Base-by-base conservation (phyloP, 2,329 filamentous ascomycete genomes). In the Ascochyta lentis region DNA sequence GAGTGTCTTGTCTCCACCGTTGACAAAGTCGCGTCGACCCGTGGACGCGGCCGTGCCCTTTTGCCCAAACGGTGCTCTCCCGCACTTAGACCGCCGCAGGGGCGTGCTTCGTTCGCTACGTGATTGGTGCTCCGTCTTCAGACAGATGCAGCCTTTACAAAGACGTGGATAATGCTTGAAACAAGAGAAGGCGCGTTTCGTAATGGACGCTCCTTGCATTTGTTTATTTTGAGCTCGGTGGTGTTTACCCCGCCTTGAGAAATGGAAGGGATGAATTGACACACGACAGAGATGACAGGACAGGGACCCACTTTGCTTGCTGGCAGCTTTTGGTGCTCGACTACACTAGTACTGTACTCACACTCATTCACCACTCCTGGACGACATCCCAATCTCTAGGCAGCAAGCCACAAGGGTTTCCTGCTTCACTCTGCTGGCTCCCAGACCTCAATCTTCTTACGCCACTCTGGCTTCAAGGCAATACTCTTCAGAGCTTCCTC, bases 401-500 rank as follows among this genome's bases (percentile, higher is more conserved):
- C 29, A 13, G 29, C 12, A 31, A 13, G 3, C 13, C 6, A 31
- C 29, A 13, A 12, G 12, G 34, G 8, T 24, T 26, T 15, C 19
- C 6, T 19, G 23, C n/a, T 13, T 56, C 24, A 26, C 24, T 45
- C 38, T 16, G 29, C 40, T 5, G 53, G 56, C 49, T 63, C 59
- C 70, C 70, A 74, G 22, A 74, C 67, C 37, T 73, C 61, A 13
- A 71, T 57, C n/a, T 50, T 49, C 6, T 33, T 54, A 24, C 35
- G 47, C 65, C 64, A 68, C 22, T 61, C 60, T 16, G 68, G 66
- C 56, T 64, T 54, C 35, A 71, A 35, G 8, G 39, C 54, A 45
- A 74, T 61, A 1, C 52, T 54, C 55, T 66, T 49, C 27, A 87
- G 48, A 1, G 82, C 69, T 5, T 57, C 61, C 53, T 74, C 76